Base-by-base conservation (phyloP, 495 filamentous ascomycete species). In the Penicillium canescens region DNA sequence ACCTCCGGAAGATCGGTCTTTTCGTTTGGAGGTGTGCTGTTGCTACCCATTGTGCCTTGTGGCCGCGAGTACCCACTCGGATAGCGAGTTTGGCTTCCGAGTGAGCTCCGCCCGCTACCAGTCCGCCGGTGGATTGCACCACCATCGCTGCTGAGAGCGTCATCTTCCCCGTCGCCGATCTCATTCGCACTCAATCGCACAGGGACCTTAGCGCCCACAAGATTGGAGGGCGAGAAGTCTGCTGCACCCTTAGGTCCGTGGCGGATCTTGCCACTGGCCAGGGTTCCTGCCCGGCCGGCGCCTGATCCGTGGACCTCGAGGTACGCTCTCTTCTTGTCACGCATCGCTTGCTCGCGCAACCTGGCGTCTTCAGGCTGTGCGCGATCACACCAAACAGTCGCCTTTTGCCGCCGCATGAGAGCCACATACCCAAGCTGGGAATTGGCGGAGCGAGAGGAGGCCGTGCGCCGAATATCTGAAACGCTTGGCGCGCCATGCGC, bases 341-440 rank as follows among this genome's bases (percentile, higher is more conserved):
- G 84, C 52, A 87, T 80, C 61, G 95, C 89, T 60, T 89, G 83
- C 21, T 90, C 91, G 6, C 87, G 69, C 49, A 96, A 66, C 20
- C 91, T 80, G 9, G 95, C 89, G 71, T 99, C 95, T 71, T 98
- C 91, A 45, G 87, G 83, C 62, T 99, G 94, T 12, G 92, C 82
- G 47, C 92, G 91, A 59, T 98, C 95, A 71, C 93, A 97, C 94
- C 94, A 99, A 7, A 99, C 94, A 0, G 94, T 99, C 26, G 91
- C 94, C 66, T 98, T 99, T 65, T 99, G 94, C 60, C 90, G 90
- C 42, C 94, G 83, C 76, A 99, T 87, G 9, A 97, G 77, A 12
- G 94, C 93, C 20, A 99, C 94, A 70, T 99, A 99, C 57, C 88
- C 84, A 26, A 84, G 78, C 6, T 88, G 80, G 38, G 81, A 78